phyloP scores from a whole-genome alignment of 768 basidiomycete species.

The Leccinum incarnatum region DNA sequence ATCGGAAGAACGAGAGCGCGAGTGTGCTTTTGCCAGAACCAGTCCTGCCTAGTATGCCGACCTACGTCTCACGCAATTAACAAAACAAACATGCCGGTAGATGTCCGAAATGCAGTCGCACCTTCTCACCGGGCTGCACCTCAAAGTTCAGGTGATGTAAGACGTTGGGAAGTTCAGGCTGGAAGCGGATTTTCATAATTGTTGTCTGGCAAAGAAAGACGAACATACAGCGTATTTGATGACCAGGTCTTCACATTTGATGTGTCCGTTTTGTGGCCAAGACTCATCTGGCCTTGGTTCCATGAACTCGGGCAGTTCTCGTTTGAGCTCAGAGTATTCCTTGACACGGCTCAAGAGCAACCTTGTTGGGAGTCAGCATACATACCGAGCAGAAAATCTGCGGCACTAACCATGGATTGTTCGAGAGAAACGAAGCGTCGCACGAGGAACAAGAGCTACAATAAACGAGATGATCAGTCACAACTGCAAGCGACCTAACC shows the following conservation, averaged over 20 bases:
- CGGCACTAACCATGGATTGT: conserved; percentile 77
- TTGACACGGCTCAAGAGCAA: conserved; percentile 87
- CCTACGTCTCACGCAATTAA: conserved; percentile 32
- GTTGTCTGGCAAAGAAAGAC: conserved; percentile 2
- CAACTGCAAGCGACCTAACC: neutral
- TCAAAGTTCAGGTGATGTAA: conserved; percentile 77
- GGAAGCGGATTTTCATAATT: conserved; percentile 1
- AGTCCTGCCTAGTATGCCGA: conserved; percentile 71
- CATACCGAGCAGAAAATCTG: neutral
- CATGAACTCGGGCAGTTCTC: conserved; percentile 79
- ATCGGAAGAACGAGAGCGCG: conserved; percentile 83
- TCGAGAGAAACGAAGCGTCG: conserved; percentile 85
- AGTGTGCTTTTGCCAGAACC: conserved; percentile 78
- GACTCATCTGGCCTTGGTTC: conserved; percentile 78
- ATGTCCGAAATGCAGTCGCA: conserved; percentile 22
- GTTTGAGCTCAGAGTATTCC: conserved; percentile 78
- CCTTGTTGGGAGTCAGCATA: conserved; percentile 38
- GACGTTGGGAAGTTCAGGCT: conserved; percentile 87
- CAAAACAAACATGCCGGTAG: neutral
- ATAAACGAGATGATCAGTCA: conserved; percentile 17
- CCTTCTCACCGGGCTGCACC: conserved; percentile 74
- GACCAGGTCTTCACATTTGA: conserved; percentile 71
- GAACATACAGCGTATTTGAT: conserved; percentile 71
- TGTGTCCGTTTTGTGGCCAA: conserved; percentile 74
- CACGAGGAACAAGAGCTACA: conserved; percentile 62